phyloP scores from a whole-genome alignment of 2,329 filamentous ascomycete species.

The Scytalidium lignicola region DNA sequence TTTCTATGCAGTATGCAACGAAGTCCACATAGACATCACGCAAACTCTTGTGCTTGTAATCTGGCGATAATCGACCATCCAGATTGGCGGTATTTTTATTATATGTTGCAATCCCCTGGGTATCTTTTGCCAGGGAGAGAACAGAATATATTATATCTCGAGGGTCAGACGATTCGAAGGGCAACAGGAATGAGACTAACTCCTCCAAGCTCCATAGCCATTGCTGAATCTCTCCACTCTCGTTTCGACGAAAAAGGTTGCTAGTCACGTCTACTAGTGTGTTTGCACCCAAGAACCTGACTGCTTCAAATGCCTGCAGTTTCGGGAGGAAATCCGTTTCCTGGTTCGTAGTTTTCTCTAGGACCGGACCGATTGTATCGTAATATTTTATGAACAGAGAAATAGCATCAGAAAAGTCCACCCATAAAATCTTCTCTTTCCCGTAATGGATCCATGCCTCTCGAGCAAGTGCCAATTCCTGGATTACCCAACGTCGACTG shows the following conservation, averaged over 20 bases:
- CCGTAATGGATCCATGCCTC: slow-evolving; percentile 26
- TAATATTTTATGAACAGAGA: slow-evolving; percentile 12
- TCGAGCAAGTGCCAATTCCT: slow-evolving; percentile 11
- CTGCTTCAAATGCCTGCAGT: background rate
- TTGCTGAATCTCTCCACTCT: slow-evolving; percentile 1
- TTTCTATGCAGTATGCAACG: slow-evolving; percentile 9
- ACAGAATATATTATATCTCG: slow-evolving; percentile 22
- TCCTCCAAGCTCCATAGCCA: slow-evolving; percentile 12
- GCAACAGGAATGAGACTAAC: slow-evolving; percentile 14
- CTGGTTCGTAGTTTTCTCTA: background rate
- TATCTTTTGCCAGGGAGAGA: slow-evolving; percentile 17
- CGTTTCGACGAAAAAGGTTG: slow-evolving; percentile 13
- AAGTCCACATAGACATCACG: slow-evolving; percentile 15
- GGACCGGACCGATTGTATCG: slow-evolving; percentile 7
- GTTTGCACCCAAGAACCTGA: slow-evolving; percentile 4
- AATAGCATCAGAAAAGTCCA: slow-evolving; percentile 19
- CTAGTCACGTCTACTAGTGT: slow-evolving; percentile 12
- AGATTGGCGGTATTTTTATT: background rate
- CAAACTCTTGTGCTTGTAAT: background rate
- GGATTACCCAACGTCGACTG: slow-evolving; percentile 12
- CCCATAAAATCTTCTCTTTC: slow-evolving; percentile 8
- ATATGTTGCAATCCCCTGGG: background rate
- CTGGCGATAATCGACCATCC: background rate
- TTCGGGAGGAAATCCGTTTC: background rate
- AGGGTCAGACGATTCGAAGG: slow-evolving; percentile 21